These are phyloP conservation scores for Pleurotus djamor DNA, from an alignment of 768 basidiomycete genomes.

Conservation along the genomic window DNA sequence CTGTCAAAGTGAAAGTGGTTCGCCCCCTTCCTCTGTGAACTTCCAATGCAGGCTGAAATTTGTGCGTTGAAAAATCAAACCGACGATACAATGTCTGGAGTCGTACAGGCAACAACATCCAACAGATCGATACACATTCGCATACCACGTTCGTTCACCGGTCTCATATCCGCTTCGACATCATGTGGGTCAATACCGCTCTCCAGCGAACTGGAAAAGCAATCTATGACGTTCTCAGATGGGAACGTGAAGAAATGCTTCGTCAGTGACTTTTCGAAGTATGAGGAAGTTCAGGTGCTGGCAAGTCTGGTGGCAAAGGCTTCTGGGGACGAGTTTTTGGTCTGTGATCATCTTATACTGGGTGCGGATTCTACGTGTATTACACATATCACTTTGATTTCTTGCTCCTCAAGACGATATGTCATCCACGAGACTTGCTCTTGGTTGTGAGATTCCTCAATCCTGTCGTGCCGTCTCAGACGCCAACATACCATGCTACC, in stretches of 20 bases:
- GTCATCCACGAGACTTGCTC: too few species aligned
- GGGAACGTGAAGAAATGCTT: constrained; percentile 31
- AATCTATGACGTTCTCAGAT: constrained; percentile 29
- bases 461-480: too few species aligned
- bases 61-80: not conserved
- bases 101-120: constrained; percentile 25
- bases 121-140: constrained; percentile 18
- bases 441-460: too few species aligned
- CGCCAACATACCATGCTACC: too few species aligned
- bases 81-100: not conserved
- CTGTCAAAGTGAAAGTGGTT: constrained; percentile 16
- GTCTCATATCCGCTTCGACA: not conserved
- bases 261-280: constrained; percentile 33
- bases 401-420: too few species aligned
- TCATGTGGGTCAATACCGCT: constrained; percentile 17
- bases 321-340: too few species aligned
- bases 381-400: too few species aligned
- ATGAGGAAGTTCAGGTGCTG: constrained; percentile 9
- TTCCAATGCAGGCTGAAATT: too few species aligned
- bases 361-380: too few species aligned
- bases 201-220: constrained; percentile 25
- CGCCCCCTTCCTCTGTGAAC: constrained; percentile 8
- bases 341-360: too few species aligned
- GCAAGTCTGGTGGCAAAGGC: too few species aligned
- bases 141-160: not conserved